Base-by-base conservation (phyloP, 805 yeast genomes). In the Candida stauntonica region DNA sequence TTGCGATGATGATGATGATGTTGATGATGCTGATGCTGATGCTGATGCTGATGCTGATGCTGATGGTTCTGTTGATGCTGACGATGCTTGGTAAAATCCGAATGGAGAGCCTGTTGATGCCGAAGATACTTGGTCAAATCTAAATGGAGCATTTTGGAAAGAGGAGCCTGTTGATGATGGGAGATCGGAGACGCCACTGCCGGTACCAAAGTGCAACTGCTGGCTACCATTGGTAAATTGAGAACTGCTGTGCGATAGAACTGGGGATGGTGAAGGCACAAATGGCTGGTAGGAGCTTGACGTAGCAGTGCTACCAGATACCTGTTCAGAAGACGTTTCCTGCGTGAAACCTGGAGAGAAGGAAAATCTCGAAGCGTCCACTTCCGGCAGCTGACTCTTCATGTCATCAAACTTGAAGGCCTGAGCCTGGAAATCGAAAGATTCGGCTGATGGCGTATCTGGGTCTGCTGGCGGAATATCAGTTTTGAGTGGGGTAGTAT, bases 361-460 rank as follows among this genome's bases (percentile, higher is more conserved):
- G 5, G 29, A 24, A 21, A 31, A 27, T 9, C 4, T 13, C 13
- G 21, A 12, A 7, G 35, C 31, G 12, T 31, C 15, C 7, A 27
- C 5, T n/a, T 33, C 30, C 15, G 38, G 38, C 13, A 39, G 29
- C 9, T 18, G 15, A 3, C 29, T n/a, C 29, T 34, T 39, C 32
- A 39, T 19, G 3, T 39, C 35, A 24, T 30, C 38, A 21, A 39
- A 39, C 13, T n/a, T 16, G 38, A 39, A 39, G 11, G 24, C n/a
- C 5, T 29, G 20, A 4, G 36, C 8, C 9, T 29, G 24, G 27
- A 38, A 33, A 18, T 38, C 18, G 20, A 38, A 38, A 6, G 33
- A 24, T 3, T 12, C 24, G 8, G 33, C 20, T 16, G 35, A 36
- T 36, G 35, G 27, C 6, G 24, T 26, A 11, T 26, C 17, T 7